A percentile compares a stretch with the other conserved stretches of the same genome.
Conservation (phyloP, 805 yeast genomes). For the Lachancea dasiensis region DNA sequence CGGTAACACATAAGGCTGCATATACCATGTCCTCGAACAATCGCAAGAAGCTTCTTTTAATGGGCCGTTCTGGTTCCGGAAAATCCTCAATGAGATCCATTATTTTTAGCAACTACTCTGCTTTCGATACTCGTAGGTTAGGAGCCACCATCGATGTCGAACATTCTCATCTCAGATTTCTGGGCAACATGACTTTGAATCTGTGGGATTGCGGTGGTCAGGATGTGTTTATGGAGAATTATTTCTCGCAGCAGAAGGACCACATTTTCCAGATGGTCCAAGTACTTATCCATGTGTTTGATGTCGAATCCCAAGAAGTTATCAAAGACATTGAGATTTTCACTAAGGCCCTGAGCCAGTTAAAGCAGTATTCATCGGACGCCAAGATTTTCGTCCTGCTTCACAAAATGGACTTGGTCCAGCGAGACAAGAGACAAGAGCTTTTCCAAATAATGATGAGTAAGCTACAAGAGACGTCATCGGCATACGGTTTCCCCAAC, state of each 20-base stretch:
- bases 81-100: slow-evolving; percentile 97
- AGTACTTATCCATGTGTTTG: slow-evolving; percentile 92
- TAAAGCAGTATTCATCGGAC: slow-evolving; percentile 78
- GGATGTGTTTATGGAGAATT: slow-evolving; percentile 93
- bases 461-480: slow-evolving; percentile 67
- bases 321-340: slow-evolving; percentile 91
- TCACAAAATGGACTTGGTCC: slow-evolving; percentile 95
- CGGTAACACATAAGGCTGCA: background rate
- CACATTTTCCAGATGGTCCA: slow-evolving; percentile 95
- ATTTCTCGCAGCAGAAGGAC: slow-evolving; percentile 79
- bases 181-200: slow-evolving; percentile 92
- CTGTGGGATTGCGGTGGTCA: slow-evolving; percentile 99
- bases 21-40: slow-evolving; percentile 28
- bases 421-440: slow-evolving; percentile 76
- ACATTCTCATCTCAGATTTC: slow-evolving; percentile 85
- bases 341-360: slow-evolving; percentile 70
- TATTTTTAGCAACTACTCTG: slow-evolving; percentile 91
- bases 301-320: slow-evolving; percentile 87
- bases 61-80: slow-evolving; percentile 96
- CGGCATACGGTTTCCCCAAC: slow-evolving; percentile 56
- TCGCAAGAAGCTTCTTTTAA: slow-evolving; percentile 57
- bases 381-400: slow-evolving; percentile 87
- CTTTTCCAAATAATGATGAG: slow-evolving; percentile 80
- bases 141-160: slow-evolving; percentile 99
- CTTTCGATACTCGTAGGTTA: slow-evolving; percentile 88